Percentiles rank a stretch among this genome's conserved stretches.
phyloP scores from a whole-genome alignment of 805 yeast genomes.

The Tetrapisispora iriomotensis region DNA sequence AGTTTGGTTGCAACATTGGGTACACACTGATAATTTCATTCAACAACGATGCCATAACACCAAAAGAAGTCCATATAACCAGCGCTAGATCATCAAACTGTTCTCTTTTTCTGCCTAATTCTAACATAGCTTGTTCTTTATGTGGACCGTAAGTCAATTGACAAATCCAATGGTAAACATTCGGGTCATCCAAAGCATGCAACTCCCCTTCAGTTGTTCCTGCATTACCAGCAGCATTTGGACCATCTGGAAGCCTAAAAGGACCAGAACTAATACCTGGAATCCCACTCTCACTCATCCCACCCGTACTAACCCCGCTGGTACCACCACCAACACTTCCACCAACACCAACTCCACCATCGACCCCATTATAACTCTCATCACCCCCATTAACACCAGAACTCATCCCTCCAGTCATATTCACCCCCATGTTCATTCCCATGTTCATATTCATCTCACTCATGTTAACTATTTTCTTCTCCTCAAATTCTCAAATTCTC shows the following conservation, averaged over 20 bases:
- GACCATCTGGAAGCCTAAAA: neutral
- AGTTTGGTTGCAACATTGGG: constrained; percentile 82
- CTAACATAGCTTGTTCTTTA: constrained; percentile 85
- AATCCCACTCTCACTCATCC: neutral
- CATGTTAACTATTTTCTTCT: constrained; percentile 15
- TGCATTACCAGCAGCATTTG: neutral
- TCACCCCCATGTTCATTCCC: constrained; percentile 3
- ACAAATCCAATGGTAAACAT: constrained; percentile 81
- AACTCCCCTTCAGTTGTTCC: constrained; percentile 8
- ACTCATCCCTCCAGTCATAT: constrained; percentile 4
- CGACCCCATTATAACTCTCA: neutral
- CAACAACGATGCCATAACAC: constrained; percentile 85
- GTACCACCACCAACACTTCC: neutral
- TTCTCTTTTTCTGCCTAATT: constrained; percentile 88
- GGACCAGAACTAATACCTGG: neutral
- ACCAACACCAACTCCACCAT: constrained; percentile 3
- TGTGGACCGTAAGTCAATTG: constrained; percentile 86
- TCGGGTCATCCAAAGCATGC: constrained; percentile 60
- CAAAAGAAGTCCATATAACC: constrained; percentile 91
- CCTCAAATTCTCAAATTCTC: neutral
- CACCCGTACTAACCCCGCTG: no score
- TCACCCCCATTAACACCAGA: neutral
- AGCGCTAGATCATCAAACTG: constrained; percentile 89
- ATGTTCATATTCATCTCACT: constrained; percentile 7
- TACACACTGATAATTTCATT: constrained; percentile 88